These are phyloP conservation scores for Diaporthe nobilis DNA, from an alignment of 2,329 filamentous ascomycete genomes.

Conservation along the genomic window DNA sequence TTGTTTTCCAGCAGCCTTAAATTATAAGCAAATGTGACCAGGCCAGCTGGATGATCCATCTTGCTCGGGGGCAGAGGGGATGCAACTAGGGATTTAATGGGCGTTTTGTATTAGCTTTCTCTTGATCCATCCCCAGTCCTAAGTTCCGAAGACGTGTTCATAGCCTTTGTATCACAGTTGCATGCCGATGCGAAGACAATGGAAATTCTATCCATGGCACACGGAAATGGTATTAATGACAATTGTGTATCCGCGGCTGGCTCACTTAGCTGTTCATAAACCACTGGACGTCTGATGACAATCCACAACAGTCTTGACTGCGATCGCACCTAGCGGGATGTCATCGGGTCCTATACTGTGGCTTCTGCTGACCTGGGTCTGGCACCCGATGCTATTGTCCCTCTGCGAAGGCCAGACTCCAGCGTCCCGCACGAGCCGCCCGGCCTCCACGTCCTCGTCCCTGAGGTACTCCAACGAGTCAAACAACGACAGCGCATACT, in stretches of 20 bases:
- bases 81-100: not conserved
- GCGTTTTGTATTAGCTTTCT: too few relatives aligned
- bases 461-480: slow-evolving; percentile 11
- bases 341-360: not conserved
- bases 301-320: slow-evolving; percentile 19
- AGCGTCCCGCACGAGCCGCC: not conserved
- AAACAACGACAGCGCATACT: slow-evolving; percentile 11
- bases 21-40: too few relatives aligned
- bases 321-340: not conserved
- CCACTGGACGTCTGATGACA: not conserved
- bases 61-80: not conserved
- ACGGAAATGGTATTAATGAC: not conserved
- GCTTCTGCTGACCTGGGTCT: slow-evolving; percentile 17
- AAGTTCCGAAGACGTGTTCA: not conserved
- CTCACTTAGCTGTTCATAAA: not conserved
- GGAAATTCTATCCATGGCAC: not conserved
- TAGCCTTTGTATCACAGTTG: not conserved
- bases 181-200: not conserved
- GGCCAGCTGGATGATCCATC: too few relatives aligned
- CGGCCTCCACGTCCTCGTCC: slow-evolving; percentile 21
- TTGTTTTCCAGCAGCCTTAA: too few relatives aligned
- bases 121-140: not conserved
- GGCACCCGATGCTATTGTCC: not conserved
- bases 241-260: not conserved
- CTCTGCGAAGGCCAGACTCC: not conserved